These are phyloP conservation scores for Triadica sebifera DNA, from an alignment of 345 rosid genomes.

Conservation along the genomic window DNA sequence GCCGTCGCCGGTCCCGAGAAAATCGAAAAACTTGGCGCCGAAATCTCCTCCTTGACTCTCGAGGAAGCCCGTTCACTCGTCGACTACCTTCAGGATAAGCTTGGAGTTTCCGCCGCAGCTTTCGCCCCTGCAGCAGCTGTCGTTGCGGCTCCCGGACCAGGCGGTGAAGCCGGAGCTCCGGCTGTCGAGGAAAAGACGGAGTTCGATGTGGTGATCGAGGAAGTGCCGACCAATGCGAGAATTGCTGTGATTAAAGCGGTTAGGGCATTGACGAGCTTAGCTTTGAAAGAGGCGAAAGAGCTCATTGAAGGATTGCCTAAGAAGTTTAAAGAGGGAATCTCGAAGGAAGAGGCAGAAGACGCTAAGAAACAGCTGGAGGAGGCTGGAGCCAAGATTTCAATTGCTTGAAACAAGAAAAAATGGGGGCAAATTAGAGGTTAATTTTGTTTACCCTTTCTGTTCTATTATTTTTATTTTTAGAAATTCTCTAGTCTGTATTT, in stretches of 20 bases:
- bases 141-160: constrained; percentile 37
- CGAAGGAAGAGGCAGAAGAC: constrained; percentile 84
- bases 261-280: constrained; percentile 70
- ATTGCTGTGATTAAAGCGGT: constrained; percentile 82
- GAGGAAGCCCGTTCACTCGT: constrained; percentile 73
- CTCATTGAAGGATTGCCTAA: constrained; percentile 82
- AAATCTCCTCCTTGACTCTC: constrained; percentile 65
- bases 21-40: constrained; percentile 61
- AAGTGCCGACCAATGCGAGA: constrained; percentile 68
- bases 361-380: constrained; percentile 85
- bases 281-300: constrained; percentile 86
- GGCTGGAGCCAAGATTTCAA: constrained; percentile 71
- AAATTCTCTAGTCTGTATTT: neutral
- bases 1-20: constrained; percentile 74
- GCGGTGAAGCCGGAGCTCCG: constrained; percentile 33
- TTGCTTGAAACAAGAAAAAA: constrained; percentile 31
- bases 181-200: constrained; percentile 72
- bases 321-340: constrained; percentile 72
- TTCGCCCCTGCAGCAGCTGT: constrained; percentile 52
- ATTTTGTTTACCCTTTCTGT: neutral
- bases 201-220: constrained; percentile 75
- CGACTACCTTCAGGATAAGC: constrained; percentile 78
- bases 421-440: neutral
- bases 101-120: constrained; percentile 76
- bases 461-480: neutral